Base-by-base conservation (phyloP, 257 asterid genomes). In the Osmanthus fragrans region DNA sequence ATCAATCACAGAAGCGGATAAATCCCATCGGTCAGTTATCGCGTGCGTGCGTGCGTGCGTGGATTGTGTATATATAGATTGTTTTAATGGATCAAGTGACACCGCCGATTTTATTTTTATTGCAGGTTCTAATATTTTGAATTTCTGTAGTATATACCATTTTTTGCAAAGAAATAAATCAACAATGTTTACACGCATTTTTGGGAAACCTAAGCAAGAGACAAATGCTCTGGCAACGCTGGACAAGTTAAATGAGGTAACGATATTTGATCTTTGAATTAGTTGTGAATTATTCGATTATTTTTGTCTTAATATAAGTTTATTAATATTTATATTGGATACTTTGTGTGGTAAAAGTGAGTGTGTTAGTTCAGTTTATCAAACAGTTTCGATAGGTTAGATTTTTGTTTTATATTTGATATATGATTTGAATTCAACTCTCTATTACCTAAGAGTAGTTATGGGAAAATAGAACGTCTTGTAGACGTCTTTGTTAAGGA, bases 191-290 rank as follows among this genome's bases (percentile, higher is more conserved):
- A 72, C 87, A 72, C 87, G 90, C 69, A 74, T 91, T 47, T 91
- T 91, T 42, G 92, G 97, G 73, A 91, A 89, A 82, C 93, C 95
- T 60, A 88, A 87, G 85, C 90, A 87, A 81, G 91, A 91, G 79
- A 60, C 90, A 12, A 87, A 81, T 88, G 90, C 97, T 82, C 85
- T 89, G 74, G 89, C 90, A 47, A 91, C 95, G 67, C 76, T 91
- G 45, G 96, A 89, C 84, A 91, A 89, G 89, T 70, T 91, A 70
- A 89, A 86, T 37, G 96, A 91, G 96, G 96, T 89, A 82, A 71
- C 51, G 37, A 13, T 30, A 19, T 70, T 56, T 69, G 71, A 73
- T 85, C 47, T 54, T 75, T 63, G 19, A 25, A 19, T 65, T n/a
- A 16, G 70, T 78, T 33, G 42, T 69, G 1, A 30, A 7, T 34